Conservation (phyloP, 2,329 filamentous ascomycete genomes). For the Nannizziopsis barbatae region DNA sequence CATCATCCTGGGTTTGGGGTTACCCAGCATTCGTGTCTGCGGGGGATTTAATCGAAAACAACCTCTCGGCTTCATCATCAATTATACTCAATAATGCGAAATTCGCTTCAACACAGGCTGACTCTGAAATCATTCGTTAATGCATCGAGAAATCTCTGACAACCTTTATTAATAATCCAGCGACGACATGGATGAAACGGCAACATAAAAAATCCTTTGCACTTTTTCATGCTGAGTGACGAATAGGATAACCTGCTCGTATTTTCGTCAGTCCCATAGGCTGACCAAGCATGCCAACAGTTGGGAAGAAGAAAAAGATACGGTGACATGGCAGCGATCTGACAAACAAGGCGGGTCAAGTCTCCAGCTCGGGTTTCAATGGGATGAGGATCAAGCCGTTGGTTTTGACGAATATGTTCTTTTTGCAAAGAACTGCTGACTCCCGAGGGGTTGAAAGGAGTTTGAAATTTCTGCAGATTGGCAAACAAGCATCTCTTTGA, state of each 20-base stretch:
- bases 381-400: not conserved
- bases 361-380: constrained; percentile 6
- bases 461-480: not conserved
- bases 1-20: not conserved
- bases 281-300: not conserved
- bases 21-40: not conserved
- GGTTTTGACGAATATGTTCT: not conserved
- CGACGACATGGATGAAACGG: constrained; percentile 6
- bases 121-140: no score
- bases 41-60: not conserved
- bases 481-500: not conserved
- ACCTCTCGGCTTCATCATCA: not conserved
- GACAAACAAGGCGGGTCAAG: not conserved
- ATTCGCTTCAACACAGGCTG: not conserved
- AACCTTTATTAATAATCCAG: not conserved
- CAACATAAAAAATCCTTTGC: not conserved
- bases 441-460: not conserved
- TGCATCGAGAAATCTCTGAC: no score
- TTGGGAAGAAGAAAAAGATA: not conserved
- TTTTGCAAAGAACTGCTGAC: not conserved
- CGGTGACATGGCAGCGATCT: constrained; percentile 7
- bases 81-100: not conserved
- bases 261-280: constrained; percentile 1
- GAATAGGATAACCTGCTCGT: constrained; percentile 3
- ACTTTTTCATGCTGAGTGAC: constrained; percentile 1